Base-by-base conservation (phyloP, 116 monocot species). In the Zostera marina region DNA sequence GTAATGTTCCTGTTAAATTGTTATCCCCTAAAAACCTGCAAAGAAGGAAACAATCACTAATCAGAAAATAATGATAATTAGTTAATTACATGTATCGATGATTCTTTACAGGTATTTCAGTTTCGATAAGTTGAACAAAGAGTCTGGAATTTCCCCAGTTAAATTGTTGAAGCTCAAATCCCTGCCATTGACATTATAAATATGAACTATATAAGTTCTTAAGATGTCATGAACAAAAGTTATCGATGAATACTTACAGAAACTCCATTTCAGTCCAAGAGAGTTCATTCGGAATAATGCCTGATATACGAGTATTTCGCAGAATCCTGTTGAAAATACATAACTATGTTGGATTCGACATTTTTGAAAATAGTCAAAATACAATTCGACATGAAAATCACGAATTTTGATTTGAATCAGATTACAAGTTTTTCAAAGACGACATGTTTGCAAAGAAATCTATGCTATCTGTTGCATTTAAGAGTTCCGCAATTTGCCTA, bases 141-240 rank as follows among this genome's bases (percentile, higher is more conserved):
- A 8, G 14, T 56, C 11, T 56, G 56, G 56, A 38, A 56, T 19
- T 7, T 0, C 11, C 5, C 56, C 56, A 8, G 56, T 22, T 24
- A 56, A 11, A 24, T 56, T 56, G 39, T 56, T 56, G 56, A 56
- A 56, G 56, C 56, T 56, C 56, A 56, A 56, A 56, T 56, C 56
- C 56, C 56, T 56, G 32, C 24, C 56, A 56, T 19, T 51, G 44
- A 32, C 32, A 32, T 32, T 32, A 32, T 32, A 32, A 32, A 32
- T 32, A 32, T 32, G 32, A 32, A 5, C 5, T 32, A 51, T 9
- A 51, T 17, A 51, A 19, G 8, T 51, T 16, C 7, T 51, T 0
- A 51, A 51, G 15, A 51, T 7, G 49, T 15, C 17, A 49, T 7
- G 20, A 51, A 51, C 14, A 47, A 5, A 20, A 49, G 32, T 32